Base-by-base conservation (phyloP, 1,284 basidiomycete genomes). In the Pulchroboletus neoregius region DNA sequence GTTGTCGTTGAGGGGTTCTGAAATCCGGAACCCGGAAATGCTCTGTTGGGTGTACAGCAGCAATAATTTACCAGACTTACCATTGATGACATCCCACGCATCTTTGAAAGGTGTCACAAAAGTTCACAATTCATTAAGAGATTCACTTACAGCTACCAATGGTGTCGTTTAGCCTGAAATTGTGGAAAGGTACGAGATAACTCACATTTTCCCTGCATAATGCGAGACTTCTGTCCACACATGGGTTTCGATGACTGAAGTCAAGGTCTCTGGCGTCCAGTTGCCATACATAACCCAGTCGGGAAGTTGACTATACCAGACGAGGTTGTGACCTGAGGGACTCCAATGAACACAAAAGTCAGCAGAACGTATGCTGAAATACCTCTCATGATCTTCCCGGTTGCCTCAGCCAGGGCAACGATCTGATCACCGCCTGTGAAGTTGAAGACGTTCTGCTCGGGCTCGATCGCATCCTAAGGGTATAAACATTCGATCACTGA, bases 371-470 rank as follows among this genome's bases (percentile, higher is more conserved):
- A n/a, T 18, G 11, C 11, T 13, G 7, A 6, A 26, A 43, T 39
- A 58, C 59, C 53, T 61, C 58, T 48, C 6, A 46, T 28, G 24
- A 52, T 40, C 45, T 55, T 57, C n/a, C 55, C 52, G 28, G 54
- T 54, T 23, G 16, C 46, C 35, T 60, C 50, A 8, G 62, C 67
- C 12, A 61, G 48, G 12, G 57, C 46, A 41, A 65, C 54, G 20
- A 65, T 46, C 26, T 53, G 48, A 45, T 68, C 61, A 24, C 56
- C 55, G 2, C 45, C 46, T 24, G 55, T 49, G 30, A 61, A 68
- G 38, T 52, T 53, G 50, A 68, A 67, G 31, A 48, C 43, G 13
- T 55, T 56, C 24, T 49, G 57, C 20, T 52, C 31, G 12, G 59
- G 56, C 37, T 67, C 55, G n/a, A 37, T 44, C 22, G 57, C 48